Evolutionary conservation across 352 stramenopile species (phyloP).

Genomic region (Phytophthora tentaculata): DNA sequence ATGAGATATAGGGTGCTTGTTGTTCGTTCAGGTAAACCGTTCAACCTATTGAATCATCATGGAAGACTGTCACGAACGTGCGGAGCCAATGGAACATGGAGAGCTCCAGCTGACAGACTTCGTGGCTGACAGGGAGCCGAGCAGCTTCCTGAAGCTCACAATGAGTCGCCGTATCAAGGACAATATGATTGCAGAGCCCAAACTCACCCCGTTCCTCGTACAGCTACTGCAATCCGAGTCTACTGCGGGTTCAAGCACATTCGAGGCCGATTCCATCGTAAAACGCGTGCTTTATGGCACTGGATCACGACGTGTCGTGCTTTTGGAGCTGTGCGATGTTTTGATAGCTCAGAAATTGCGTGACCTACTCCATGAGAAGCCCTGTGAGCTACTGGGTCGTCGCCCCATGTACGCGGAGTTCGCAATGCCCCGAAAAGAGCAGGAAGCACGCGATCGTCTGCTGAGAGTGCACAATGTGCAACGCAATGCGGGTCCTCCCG

Average conservation of each 20-base stretch:
- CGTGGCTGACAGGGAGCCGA: slow-evolving; percentile 56
- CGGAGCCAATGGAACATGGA: no score
- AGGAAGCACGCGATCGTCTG: slow-evolving; percentile 69
- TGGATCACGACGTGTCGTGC: slow-evolving; percentile 56
- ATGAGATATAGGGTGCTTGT: no score
- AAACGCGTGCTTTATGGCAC: slow-evolving; percentile 64
- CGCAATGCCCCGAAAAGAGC: slow-evolving; percentile 65
- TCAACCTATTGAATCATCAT: no score
- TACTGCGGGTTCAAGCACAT: not conserved
- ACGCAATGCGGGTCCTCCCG: slow-evolving; percentile 46
- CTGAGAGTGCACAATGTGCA: slow-evolving; percentile 64
- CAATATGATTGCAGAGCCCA: slow-evolving; percentile 49
- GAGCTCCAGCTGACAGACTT: slow-evolving; percentile 50
- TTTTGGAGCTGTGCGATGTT: slow-evolving; percentile 44
- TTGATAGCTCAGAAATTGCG: slow-evolving; percentile 34
- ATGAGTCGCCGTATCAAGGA: slow-evolving; percentile 78
- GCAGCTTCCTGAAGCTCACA: slow-evolving; percentile 65
- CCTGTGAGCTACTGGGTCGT: slow-evolving; percentile 56
- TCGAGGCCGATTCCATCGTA: slow-evolving; percentile 27
- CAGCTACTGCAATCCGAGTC: slow-evolving; percentile 28
- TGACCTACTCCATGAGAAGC: slow-evolving; percentile 60
- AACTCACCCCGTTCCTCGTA: slow-evolving; percentile 59
- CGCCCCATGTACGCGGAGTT: slow-evolving; percentile 83
- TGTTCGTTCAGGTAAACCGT: no score
- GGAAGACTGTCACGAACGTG: no score